Conservation (phyloP, 805 yeast genomes). For the Metschnikowia orientalis region DNA sequence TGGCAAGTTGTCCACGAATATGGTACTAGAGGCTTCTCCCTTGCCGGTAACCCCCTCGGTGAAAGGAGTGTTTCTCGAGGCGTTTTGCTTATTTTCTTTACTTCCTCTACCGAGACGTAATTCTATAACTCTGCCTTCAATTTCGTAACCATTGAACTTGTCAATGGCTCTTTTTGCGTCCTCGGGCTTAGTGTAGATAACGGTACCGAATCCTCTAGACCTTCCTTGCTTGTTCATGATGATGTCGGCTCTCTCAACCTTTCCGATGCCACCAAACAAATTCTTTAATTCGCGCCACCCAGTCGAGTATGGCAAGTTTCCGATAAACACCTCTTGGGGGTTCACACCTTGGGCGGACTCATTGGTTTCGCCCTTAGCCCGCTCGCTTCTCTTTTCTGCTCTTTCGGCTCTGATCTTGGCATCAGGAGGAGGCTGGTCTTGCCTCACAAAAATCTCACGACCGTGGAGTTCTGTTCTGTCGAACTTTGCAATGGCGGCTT, state of each 20-base stretch:
- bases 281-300: constrained; percentile 86
- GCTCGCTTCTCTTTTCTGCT: constrained; percentile 17
- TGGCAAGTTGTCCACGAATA: constrained; percentile 78
- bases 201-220: constrained; percentile 85
- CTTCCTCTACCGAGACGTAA: constrained; percentile 62
- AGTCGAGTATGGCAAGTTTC: constrained; percentile 76
- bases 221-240: constrained; percentile 62
- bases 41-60: constrained; percentile 63
- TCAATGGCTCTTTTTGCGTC: constrained; percentile 72
- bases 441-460: constrained; percentile 83
- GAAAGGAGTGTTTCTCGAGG: constrained; percentile 47
- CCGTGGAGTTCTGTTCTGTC: constrained; percentile 65
- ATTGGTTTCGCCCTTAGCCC: constrained; percentile 35
- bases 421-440: constrained; percentile 79
- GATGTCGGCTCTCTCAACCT: constrained; percentile 78
- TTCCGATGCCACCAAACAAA: constrained; percentile 72
- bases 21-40: constrained; percentile 44
- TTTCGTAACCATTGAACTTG: constrained; percentile 60
- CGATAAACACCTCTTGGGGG: constrained; percentile 77
- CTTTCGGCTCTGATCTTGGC: constrained; percentile 26
- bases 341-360: too few species aligned
- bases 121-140: constrained; percentile 74
- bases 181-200: constrained; percentile 58
- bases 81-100: constrained; percentile 15
- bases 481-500: constrained; percentile 62